These are phyloP conservation scores for Xerocomus minutiporus DNA, from an alignment of 1,284 basidiomycete species.

Conservation along the genomic window DNA sequence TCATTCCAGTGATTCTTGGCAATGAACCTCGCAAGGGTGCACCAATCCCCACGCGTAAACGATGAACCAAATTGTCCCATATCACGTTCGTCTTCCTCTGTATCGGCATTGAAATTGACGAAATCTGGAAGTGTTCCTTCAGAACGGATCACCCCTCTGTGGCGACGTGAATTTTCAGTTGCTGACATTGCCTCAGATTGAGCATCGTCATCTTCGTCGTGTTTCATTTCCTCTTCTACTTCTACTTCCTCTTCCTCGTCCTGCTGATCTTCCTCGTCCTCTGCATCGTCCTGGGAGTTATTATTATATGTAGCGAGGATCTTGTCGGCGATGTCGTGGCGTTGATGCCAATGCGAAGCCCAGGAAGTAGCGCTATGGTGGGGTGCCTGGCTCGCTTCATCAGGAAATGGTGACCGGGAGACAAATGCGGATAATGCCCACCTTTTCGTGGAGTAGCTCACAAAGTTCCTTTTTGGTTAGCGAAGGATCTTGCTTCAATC, in stretches of 20 bases:
- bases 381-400: constrained; percentile 43
- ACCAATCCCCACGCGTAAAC: constrained; percentile 55
- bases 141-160: constrained; percentile 8
- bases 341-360: constrained; percentile 56
- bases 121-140: constrained; percentile 16
- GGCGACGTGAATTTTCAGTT: constrained; percentile 7
- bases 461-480: constrained; percentile 52
- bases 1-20: constrained; percentile 44
- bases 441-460: constrained; percentile 53
- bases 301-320: constrained; percentile 46
- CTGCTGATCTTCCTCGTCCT: constrained; percentile 35
- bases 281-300: constrained; percentile 27
- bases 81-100: constrained; percentile 42
- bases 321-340: constrained; percentile 60
- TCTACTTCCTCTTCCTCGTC: constrained; percentile 34
- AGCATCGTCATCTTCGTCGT: constrained; percentile 34
- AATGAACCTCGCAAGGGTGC: constrained; percentile 54
- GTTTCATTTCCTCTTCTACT: constrained; percentile 32
- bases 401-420: constrained; percentile 5
- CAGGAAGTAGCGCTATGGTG: constrained; percentile 57
- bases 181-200: constrained; percentile 29
- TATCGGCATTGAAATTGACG: constrained; percentile 18
- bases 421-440: constrained; percentile 1
- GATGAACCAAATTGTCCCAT: constrained; percentile 49
- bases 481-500: constrained; percentile 47